phyloP scores from a whole-genome alignment of 345 rosid species.

The Eucalyptus sideroxylon region DNA sequence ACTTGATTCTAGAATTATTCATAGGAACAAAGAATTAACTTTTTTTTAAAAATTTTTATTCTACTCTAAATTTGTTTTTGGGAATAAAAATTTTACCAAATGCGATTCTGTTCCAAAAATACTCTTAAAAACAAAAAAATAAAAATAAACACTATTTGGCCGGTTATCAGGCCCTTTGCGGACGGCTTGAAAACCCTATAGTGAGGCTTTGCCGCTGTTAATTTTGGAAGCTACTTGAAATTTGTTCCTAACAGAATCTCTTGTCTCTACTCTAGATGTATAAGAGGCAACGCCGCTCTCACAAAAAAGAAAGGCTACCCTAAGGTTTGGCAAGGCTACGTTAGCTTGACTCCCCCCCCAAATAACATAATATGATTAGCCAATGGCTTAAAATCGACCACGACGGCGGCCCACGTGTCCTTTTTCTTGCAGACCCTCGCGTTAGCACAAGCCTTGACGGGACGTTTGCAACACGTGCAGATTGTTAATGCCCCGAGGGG shows the following conservation, averaged over 20 bases:
- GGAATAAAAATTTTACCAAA: no score
- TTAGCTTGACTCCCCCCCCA: neutral
- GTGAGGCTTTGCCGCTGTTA: neutral
- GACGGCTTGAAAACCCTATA: no score
- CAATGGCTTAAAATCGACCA: neutral
- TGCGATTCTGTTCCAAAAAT: neutral
- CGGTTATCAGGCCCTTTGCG: accelerated
- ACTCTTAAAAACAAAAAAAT: accelerated
- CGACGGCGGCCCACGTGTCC: neutral
- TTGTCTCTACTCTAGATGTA: neutral
- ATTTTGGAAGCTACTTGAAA: neutral
- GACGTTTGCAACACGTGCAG: neutral
- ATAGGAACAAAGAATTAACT: accelerated
- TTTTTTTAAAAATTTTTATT: no score
- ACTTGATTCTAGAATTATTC: no score
- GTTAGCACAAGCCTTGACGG: neutral
- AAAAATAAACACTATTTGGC: accelerated
- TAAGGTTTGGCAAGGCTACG: neutral
- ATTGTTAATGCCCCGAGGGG: neutral
- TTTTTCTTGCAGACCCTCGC: neutral
- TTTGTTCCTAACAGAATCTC: neutral
- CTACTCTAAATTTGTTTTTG: accelerated
- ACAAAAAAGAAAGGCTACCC: no score
- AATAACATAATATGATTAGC: neutral
- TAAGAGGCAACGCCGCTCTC: no score